These are phyloP conservation scores for Clonostachys rosea DNA, from an alignment of 2,329 filamentous ascomycete genomes.

Conservation along the genomic window DNA sequence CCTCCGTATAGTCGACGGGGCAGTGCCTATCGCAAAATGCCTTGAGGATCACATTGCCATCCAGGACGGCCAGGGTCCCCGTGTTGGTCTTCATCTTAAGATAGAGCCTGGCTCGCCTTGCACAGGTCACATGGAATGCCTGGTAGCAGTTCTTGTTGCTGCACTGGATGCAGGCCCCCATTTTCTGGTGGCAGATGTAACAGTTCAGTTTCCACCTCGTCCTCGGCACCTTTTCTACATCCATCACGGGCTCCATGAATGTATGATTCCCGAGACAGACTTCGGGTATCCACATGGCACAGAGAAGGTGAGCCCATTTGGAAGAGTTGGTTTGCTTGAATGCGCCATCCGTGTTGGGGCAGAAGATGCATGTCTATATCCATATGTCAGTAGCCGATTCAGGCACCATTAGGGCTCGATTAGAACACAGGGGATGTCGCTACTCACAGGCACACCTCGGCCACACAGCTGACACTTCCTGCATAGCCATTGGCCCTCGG, in stretches of 20 bases:
- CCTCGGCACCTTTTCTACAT: slow-evolving; percentile 95
- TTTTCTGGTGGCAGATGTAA: slow-evolving; percentile 95
- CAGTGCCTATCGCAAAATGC: slow-evolving; percentile 96
- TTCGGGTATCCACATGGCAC: slow-evolving; percentile 98
- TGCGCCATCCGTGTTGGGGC: slow-evolving; percentile 92
- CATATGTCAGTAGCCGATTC: background rate
- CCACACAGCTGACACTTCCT: slow-evolving; percentile 95
- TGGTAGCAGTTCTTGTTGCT: slow-evolving; percentile 96
- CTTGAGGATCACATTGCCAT: slow-evolving; percentile 79
- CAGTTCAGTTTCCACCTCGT: slow-evolving; percentile 90
- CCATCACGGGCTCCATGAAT: slow-evolving; percentile 97
- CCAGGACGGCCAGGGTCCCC: slow-evolving; percentile 69
- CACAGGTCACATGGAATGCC: slow-evolving; percentile 96
- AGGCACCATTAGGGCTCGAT: slow-evolving; percentile 8
- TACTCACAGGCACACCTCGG: slow-evolving; percentile 74
- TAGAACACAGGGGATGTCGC: background rate
- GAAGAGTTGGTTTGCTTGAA: slow-evolving; percentile 98
- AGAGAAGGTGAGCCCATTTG: slow-evolving; percentile 95
- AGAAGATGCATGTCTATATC: slow-evolving; percentile 86
- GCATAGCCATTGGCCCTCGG: slow-evolving; percentile 97
- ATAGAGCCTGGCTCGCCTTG: slow-evolving; percentile 79
- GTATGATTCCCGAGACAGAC: slow-evolving; percentile 92
- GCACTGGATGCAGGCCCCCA: slow-evolving; percentile 98
- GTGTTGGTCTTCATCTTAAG: slow-evolving; percentile 96
- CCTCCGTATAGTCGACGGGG: slow-evolving; percentile 79